Percentiles rank a stretch among this genome's conserved stretches.
Conservation (phyloP, 2,329 filamentous ascomycete genomes). For the Eutypella sp. region DNA sequence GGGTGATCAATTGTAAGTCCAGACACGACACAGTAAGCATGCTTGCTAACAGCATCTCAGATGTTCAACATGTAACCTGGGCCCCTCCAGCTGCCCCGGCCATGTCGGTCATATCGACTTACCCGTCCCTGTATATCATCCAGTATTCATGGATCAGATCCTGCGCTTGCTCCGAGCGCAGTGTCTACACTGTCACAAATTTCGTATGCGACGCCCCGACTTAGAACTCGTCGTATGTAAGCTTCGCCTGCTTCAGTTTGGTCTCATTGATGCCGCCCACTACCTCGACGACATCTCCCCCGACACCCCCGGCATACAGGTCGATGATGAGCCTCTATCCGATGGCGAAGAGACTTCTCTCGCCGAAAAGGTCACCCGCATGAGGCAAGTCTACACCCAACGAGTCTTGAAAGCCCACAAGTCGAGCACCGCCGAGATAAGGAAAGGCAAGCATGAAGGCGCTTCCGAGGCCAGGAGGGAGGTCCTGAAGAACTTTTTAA, state of each 20-base stretch:
- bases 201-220: slow-evolving; percentile 72
- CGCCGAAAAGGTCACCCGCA: slow-evolving; percentile 48
- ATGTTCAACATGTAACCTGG: slow-evolving; percentile 88
- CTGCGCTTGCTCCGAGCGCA: slow-evolving; percentile 79
- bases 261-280: slow-evolving; percentile 58
- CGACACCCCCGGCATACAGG: slow-evolving; percentile 29
- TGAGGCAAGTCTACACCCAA: slow-evolving; percentile 64
- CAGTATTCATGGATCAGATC: slow-evolving; percentile 92
- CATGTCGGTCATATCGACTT: slow-evolving; percentile 95
- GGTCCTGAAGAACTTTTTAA: slow-evolving; percentile 77
- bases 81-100: slow-evolving; percentile 76
- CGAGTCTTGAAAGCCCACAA: slow-evolving; percentile 61
- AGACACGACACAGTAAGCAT: not conserved
- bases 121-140: slow-evolving; percentile 88
- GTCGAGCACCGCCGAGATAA: slow-evolving; percentile 41
- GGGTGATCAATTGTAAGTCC: slow-evolving; percentile 71
- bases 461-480: slow-evolving; percentile 70
- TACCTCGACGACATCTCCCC: slow-evolving; percentile 35
- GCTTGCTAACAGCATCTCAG: slow-evolving; percentile 38
- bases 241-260: slow-evolving; percentile 78
- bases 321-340: slow-evolving; percentile 53
- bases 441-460: slow-evolving; percentile 74
- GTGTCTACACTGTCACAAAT: slow-evolving; percentile 84
- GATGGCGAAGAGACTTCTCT: slow-evolving; percentile 56
- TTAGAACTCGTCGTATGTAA: slow-evolving; percentile 80